Evolutionary conservation across 2,329 filamentous ascomycete genomes (phyloP), one percentile per base, ranked within the genome.

Genomic region (Ophidiomyces ophidiicola): DNA sequence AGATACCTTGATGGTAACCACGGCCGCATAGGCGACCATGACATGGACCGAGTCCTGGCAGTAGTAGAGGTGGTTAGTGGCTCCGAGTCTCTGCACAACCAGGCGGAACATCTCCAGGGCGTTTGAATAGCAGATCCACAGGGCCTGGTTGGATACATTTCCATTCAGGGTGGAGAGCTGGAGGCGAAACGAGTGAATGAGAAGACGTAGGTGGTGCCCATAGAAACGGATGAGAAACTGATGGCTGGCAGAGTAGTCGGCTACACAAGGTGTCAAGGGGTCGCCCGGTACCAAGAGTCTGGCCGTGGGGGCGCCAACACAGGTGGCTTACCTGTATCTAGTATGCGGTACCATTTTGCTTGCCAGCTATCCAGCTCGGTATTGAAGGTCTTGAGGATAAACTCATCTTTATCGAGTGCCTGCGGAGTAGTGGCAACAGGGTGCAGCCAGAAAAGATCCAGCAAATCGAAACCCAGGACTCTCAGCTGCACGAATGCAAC

Each of bases 41-140:
- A 63, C 58, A 44, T 64, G 61, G 4, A 65, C 50, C 1, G 61
- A 63, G 36, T 64, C 61, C 44, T 64, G 61, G 2, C 55, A 57
- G 45, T 62, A 64, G 41, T 58, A 63, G 0, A 64, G 47, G 30
- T 53, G 52, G 2, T 54, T 52, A 0, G 55, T 43, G 34, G 53
- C 47, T 10, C 48, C 35, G 11, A 48, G 46, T 4, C 46, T 37
- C 32, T 47, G 36, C 11, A 52, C 50, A 12, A 62, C 56, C 14
- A 61, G 40, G 14, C 52, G 49, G 3, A 63, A 44, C 53, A 55
- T 54, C 14, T 51, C 47, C 52, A 62, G 1, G 55, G 47, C n/a
- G 53, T 50, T 38, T 15, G 48, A 40, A 29, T 50, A 48, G 29
- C 47, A 49, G 8, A 46, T 42, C 47, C 47, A 49, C 8, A 50